phyloP scores from a whole-genome alignment of 2,329 filamentous ascomycete genomes.

The Exophiala phaeomuriformis region DNA sequence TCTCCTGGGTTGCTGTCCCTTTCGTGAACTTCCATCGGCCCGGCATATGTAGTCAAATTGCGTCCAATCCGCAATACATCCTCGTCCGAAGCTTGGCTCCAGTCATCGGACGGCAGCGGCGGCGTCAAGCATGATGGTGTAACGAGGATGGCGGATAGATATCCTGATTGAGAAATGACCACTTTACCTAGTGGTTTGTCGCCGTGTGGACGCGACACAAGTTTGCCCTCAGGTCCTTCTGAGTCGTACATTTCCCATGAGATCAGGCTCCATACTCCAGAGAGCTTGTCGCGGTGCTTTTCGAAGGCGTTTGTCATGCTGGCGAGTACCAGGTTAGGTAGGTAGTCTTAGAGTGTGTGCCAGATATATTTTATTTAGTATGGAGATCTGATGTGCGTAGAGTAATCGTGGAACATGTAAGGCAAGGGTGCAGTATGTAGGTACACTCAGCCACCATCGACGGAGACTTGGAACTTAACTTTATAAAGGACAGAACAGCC shows the following conservation, averaged over 20 bases:
- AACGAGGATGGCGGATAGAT: slow-evolving; percentile 14
- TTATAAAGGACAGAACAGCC: no score
- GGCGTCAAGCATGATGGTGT: slow-evolving; percentile 5
- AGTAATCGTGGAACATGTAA: no score
- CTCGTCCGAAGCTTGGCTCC: slow-evolving; percentile 10
- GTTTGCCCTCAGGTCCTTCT: background rate
- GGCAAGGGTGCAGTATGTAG: no score
- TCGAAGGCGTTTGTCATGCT: background rate
- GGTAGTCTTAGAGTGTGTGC: no score
- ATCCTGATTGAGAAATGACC: slow-evolving; percentile 13
- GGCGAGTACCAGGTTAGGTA: no score
- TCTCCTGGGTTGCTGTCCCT: slow-evolving; percentile 1
- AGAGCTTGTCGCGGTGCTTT: background rate
- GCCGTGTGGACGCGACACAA: slow-evolving; percentile 15
- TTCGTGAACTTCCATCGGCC: slow-evolving; percentile 12
- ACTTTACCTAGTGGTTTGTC: slow-evolving; percentile 15
- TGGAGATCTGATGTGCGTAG: no score
- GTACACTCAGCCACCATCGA: no score
- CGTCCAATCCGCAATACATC: slow-evolving; percentile 12
- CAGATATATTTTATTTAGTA: no score
- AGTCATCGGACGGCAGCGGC: slow-evolving; percentile 1
- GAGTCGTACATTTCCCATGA: background rate
- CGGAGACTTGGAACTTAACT: no score
- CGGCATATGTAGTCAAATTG: slow-evolving; percentile 9
- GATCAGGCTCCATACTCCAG: background rate